These are phyloP conservation scores for Xylariaceae sp. DNA, from an alignment of 2,329 filamentous ascomycete genomes.

Conservation along the genomic window DNA sequence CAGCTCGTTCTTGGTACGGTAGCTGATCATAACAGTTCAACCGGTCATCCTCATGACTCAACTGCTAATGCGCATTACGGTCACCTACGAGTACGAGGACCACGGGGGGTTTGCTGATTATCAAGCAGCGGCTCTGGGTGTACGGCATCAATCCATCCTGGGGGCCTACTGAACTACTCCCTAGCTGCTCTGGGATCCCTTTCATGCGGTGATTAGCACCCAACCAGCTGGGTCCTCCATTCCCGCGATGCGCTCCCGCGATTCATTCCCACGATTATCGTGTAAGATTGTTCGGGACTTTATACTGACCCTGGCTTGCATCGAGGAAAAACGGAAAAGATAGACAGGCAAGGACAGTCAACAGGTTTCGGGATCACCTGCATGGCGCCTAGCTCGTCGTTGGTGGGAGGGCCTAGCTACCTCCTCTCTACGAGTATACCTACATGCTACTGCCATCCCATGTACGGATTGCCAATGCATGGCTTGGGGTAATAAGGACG, in stretches of 20 bases:
- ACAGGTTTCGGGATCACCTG: background rate
- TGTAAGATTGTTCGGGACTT: background rate
- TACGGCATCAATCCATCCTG: background rate
- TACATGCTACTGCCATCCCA: no score
- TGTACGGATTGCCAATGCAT: no score
- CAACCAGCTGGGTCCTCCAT: conserved; percentile 4
- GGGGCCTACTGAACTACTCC: background rate
- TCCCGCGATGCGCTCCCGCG: background rate
- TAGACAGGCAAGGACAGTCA: background rate
- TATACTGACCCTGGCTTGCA: background rate
- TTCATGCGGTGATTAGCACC: conserved; percentile 6
- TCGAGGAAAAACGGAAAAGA: background rate
- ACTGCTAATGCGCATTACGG: background rate
- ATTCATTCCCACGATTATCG: conserved; percentile 5
- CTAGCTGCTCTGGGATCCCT: conserved; percentile 1
- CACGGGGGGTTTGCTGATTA: background rate
- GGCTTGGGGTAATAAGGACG: no score
- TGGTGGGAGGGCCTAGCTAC: background rate
- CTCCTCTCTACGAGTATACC: no score
- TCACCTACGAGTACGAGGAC: background rate
- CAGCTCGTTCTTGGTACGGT: background rate
- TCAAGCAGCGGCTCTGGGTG: conserved; percentile 1
- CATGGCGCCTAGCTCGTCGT: background rate
- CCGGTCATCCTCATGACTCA: background rate
- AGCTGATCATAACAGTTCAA: background rate